A percentile compares a stretch with the other conserved stretches of the same genome.
These are phyloP conservation scores for Centrapalus pauciflorus DNA, from an alignment of 129 eudicot species.

Conservation along the genomic window DNA sequence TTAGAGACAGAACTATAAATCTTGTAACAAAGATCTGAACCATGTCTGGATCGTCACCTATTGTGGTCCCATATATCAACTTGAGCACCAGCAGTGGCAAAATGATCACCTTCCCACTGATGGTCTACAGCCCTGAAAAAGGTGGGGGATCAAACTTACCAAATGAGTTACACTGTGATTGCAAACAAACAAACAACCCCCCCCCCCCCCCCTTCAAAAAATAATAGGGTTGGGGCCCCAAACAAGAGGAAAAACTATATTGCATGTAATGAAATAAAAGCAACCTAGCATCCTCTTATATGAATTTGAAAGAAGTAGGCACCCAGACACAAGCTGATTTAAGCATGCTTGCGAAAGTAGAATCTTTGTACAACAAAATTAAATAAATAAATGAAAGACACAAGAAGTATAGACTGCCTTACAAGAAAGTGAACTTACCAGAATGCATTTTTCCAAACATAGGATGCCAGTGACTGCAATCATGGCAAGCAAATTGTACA, in stretches of 20 bases:
- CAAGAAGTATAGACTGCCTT: not conserved
- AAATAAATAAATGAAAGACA: not conserved
- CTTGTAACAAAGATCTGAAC: not conserved
- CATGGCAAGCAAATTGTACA: constrained; percentile 14
- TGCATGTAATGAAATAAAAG: not conserved
- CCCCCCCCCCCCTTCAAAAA: not conserved
- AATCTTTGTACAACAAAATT: not conserved
- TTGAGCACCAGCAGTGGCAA: constrained; percentile 98
- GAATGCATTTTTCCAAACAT: constrained; percentile 72
- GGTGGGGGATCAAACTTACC: no score
- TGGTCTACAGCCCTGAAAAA: constrained; percentile 81
- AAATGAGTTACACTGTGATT: no score
- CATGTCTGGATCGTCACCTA: constrained; percentile 38
- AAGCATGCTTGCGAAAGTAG: not conserved
- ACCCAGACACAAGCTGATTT: no score
- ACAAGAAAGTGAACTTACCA: constrained; percentile 35
- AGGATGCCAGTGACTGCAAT: constrained; percentile 66
- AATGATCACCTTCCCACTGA: constrained; percentile 76
- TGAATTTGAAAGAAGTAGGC: no score
- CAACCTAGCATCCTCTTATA: not conserved
- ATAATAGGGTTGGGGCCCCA: no score
- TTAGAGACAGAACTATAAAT: not conserved
- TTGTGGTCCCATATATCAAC: constrained; percentile 96
- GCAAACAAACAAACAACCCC: no score
- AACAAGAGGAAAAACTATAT: no score